These are phyloP conservation scores for Pythium utonaiense DNA, from an alignment of 352 stramenopile species.

Conservation along the genomic window DNA sequence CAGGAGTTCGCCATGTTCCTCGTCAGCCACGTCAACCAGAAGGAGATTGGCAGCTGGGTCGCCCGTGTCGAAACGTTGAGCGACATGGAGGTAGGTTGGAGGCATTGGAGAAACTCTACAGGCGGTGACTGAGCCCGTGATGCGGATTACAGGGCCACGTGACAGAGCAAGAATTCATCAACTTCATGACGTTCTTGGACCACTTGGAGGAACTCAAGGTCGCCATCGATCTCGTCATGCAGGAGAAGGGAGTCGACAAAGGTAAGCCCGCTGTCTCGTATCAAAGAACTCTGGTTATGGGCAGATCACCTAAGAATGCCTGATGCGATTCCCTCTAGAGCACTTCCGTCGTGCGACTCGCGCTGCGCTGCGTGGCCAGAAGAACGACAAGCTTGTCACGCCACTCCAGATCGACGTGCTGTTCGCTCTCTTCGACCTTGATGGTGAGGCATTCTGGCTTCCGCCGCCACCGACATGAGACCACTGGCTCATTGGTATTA, in stretches of 20 bases:
- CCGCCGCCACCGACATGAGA: too few species aligned
- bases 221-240: constrained; percentile 79
- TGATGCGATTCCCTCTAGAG: too few species aligned
- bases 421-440: constrained; percentile 77
- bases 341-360: constrained; percentile 77
- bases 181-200: constrained; percentile 80
- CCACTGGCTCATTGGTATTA: too few species aligned
- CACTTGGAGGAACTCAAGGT: constrained; percentile 84
- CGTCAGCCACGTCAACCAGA: constrained; percentile 81
- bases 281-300: too few species aligned
- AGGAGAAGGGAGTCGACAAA: constrained; percentile 83
- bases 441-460: too few species aligned
- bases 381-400: constrained; percentile 59
- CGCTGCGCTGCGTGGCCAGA: constrained; percentile 55
- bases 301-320: too few species aligned
- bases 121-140: too few species aligned
- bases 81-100: constrained; percentile 56
- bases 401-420: constrained; percentile 83
- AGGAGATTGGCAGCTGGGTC: constrained; percentile 77
- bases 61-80: constrained; percentile 69
- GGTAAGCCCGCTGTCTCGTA: too few species aligned
- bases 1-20: constrained; percentile 87
- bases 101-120: too few species aligned
- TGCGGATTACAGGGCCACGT: constrained; percentile 45
- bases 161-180: constrained; percentile 79